Evolutionary conservation across 2,329 filamentous ascomycete species (phyloP), one percentile per base, ranked within the genome.

Genomic region (Byssothecium circinans): DNA sequence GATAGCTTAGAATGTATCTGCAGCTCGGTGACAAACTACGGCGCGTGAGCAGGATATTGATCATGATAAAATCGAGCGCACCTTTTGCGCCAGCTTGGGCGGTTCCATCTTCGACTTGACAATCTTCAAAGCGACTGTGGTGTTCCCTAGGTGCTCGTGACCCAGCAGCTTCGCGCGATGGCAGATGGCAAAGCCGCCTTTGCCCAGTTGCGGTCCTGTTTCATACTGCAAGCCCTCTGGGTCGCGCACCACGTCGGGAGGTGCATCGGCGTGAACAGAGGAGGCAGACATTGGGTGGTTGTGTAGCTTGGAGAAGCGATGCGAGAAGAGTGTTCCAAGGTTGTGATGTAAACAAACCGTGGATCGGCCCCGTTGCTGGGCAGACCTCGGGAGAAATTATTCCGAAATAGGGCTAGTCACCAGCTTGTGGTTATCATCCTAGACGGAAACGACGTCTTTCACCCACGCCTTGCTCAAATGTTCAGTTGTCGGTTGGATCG

Each of bases 1-100:
- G 86, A 85, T 84, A 99, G 92, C 70, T 97, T 99, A 35, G 94
- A 96, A 74, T 99, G 94, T 51, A 99, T 96, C 73, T 97, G 92
- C 6, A 99, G 82, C 72, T 99, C 94, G 2, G 84, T 86, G 46
- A 85, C 81, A 69, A 87, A 87, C 83, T 86, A 55, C 22, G 34
- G 40, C 47, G 46, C 46, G 64, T 70, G 49, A 69, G 64, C 46
- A 57, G 29, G 17, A 14, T 32, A 41, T 22, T 8, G 42, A 32
- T 4, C 25, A 20, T 20, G 4, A 14, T 2, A 20, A 40, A 29
- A 22, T 50, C 17, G 41, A 18, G 83, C 41, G 42, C 52, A 89
- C 88, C 84, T 91, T 91, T 71, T 91, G 88, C 67, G 89, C 87
- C 80, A 91, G 87, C 71, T 91, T 91, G 49, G 82, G 75, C 7